Evolutionary conservation across 225 moss, liverwort and hornwort genomes (phyloP), one percentile per base, ranked within the genome.

Genomic region (Physcomitrium patens): DNA sequence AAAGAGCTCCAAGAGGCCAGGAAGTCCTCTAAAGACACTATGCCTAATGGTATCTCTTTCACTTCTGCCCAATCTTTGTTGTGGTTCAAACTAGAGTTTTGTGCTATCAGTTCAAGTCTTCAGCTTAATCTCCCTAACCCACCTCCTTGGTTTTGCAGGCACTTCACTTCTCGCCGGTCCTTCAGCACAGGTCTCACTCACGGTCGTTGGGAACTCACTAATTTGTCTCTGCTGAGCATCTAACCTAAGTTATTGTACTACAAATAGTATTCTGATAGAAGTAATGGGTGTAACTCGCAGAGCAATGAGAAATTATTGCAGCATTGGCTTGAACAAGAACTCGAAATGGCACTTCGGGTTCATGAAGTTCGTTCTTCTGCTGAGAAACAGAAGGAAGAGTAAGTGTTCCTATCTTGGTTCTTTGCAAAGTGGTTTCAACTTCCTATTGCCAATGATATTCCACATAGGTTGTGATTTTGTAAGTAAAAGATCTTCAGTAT

Each of bases 261-360:
- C 8, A 0, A 0, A 15, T 2, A 50, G 1, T 13, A 12, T 18
- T 8, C n/a, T 23, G 1, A 65, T 42, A 66, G 12, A 4, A 50
- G 8, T 17, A 0, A n/a, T 54, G 7, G 17, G 17, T 70, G 16
- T 18, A 15, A 14, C 2, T 19, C 55, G 75, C 76, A 81, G 88
- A 90, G 82, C 78, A 94, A 85, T 75, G 94, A 94, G 72, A 94
- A 88, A 56, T 70, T 79, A 49, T 79, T 95, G 2, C 94, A 87
- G 68, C 89, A 95, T 17, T 93, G 95, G 97, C 78, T 99, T 31
- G 97, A 93, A 17, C 97, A 99, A 82, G 97, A 99, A 80, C 85
- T 99, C 19, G 97, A 99, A 82, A 87, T 99, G 89, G 89, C 93
- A 48, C 81, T 99, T 18, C 93, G 97, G 62, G 91, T 95, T 19